Conservation (phyloP, 345 rosid species). For the Aquilaria sinensis region DNA sequence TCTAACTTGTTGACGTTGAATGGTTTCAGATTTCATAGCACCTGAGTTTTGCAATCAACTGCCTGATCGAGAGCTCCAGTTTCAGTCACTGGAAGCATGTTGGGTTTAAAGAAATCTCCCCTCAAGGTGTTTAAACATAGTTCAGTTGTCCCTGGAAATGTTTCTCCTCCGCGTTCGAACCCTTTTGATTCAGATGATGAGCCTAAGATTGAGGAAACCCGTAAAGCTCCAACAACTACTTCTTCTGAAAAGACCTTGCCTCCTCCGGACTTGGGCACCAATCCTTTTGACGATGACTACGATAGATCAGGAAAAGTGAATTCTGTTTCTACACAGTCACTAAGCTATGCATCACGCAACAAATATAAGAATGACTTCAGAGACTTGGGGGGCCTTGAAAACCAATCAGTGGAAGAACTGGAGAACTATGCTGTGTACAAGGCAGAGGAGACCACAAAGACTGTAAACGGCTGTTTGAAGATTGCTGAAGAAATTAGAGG, state of each 20-base stretch:
- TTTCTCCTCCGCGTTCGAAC: conserved; percentile 41
- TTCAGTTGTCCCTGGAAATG: conserved; percentile 38
- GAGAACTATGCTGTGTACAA: conserved; percentile 79
- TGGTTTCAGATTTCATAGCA: conserved; percentile 6
- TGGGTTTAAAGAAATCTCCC: conserved; percentile 65
- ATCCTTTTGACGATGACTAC: conserved; percentile 52
- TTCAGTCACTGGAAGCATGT: conserved; percentile 36
- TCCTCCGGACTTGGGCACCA: conserved; percentile 24
- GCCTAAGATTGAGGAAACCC: conserved; percentile 35
- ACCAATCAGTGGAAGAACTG: conserved; percentile 83
- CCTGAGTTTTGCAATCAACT: conserved; percentile 3
- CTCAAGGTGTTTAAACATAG: conserved; percentile 44
- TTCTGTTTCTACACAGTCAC: conserved; percentile 33
- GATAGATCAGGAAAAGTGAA: conserved; percentile 15
- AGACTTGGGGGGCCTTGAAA: conserved; percentile 79
- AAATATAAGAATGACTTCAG: conserved; percentile 77
- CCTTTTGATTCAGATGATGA: conserved; percentile 84
- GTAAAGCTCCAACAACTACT: conserved; percentile 43
- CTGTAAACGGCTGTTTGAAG: conserved; percentile 73
- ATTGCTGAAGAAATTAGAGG: conserved; percentile 90
- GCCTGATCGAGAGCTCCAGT: conserved; percentile 11
- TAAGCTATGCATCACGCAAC: conserved; percentile 30
- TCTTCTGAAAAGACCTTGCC: conserved; percentile 51
- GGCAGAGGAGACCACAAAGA: conserved; percentile 87
- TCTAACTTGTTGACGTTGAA: too few relatives aligned